phyloP scores from a whole-genome alignment of 768 basidiomycete genomes.

The Kwoniella europaea region DNA sequence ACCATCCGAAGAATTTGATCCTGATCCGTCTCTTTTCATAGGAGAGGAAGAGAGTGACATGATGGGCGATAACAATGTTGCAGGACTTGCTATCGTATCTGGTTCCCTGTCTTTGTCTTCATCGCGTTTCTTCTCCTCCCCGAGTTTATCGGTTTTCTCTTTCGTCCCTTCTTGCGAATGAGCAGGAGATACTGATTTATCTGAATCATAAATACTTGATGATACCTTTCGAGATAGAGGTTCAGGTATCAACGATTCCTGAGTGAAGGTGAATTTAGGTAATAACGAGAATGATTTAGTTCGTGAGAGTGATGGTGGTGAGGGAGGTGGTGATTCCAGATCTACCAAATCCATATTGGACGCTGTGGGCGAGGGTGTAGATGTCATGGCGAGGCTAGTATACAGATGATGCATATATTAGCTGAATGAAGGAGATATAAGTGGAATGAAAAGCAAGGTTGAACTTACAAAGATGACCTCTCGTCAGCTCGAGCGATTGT shows the following conservation, averaged over 20 bases:
- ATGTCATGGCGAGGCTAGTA: neutral
- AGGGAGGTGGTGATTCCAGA: constrained; percentile 10
- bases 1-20: neutral
- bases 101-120: neutral
- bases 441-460: neutral
- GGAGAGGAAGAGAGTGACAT: neutral
- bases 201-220: neutral
- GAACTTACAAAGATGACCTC: neutral
- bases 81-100: neutral
- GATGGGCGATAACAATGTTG: neutral
- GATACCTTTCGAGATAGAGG: neutral
- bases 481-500: neutral
- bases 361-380: neutral
- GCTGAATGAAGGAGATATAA: neutral
- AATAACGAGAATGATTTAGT: neutral
- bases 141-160: neutral
- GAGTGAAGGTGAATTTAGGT: constrained; percentile 10
- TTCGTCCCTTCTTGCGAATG: neutral
- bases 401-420: neutral
- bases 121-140: too few species aligned
- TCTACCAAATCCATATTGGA: neutral
- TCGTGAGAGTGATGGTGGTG: neutral
- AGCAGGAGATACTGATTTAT: neutral
- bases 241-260: constrained; percentile 6
- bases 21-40: neutral